Evolutionary conservation across 106 monocot genomes (phyloP).

Genomic region (Dioscorea dumetorum): DNA sequence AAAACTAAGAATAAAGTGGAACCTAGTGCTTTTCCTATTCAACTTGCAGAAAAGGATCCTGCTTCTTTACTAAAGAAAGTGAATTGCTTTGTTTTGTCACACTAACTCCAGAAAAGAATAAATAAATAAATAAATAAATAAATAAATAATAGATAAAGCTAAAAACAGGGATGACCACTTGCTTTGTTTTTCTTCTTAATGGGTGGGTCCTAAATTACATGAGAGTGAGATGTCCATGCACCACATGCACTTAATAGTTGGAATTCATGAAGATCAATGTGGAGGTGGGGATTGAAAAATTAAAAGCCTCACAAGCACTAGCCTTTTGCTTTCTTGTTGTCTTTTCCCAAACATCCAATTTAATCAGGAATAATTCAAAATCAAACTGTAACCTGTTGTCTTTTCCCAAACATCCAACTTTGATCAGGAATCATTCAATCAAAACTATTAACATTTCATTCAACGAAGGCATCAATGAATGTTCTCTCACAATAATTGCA

Average conservation of each 20-base stretch:
- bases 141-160: not conserved
- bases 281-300: not conserved
- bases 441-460: too few relatives aligned
- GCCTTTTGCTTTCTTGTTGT: not conserved
- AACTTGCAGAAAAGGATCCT: not conserved
- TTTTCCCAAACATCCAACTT: too few relatives aligned
- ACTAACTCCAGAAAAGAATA: not conserved
- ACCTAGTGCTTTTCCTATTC: too few relatives aligned
- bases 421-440: too few relatives aligned
- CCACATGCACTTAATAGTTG: not conserved
- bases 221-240: not conserved
- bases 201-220: not conserved
- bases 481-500: too few relatives aligned
- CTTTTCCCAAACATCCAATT: not conserved
- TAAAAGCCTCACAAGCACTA: not conserved
- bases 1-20: too few relatives aligned
- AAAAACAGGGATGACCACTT: not conserved
- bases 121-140: too few relatives aligned
- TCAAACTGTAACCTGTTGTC: not conserved
- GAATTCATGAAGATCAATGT: not conserved
- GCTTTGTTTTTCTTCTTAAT: not conserved
- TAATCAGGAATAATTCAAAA: not conserved
- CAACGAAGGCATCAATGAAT: too few relatives aligned
- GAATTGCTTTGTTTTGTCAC: not conserved
- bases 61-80: not conserved